These are phyloP conservation scores for Nematocida major DNA, from an alignment of 371 early-diverging fungal species.

Conservation along the genomic window DNA sequence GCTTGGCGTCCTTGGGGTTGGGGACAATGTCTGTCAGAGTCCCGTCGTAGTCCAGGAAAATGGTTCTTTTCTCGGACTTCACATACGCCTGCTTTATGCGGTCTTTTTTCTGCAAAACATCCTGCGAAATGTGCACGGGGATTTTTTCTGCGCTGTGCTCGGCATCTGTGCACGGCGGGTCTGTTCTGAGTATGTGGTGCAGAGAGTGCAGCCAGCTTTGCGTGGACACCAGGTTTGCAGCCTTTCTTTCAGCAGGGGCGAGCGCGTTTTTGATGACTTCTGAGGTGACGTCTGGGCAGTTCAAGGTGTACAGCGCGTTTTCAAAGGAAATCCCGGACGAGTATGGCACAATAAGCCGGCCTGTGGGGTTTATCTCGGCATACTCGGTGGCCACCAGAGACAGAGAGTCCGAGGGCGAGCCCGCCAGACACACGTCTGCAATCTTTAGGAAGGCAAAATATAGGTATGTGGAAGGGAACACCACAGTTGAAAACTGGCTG, in stretches of 20 bases:
- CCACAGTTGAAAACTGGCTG: neutral
- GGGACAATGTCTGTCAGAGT: slow-evolving; percentile 58
- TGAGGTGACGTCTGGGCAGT: slow-evolving; percentile 28
- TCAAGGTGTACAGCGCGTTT: slow-evolving; percentile 8
- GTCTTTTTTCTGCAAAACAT: slow-evolving; percentile 13
- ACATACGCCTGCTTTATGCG: slow-evolving; percentile 9
- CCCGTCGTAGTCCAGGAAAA: slow-evolving; percentile 65
- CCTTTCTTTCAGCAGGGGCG: neutral
- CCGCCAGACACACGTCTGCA: slow-evolving; percentile 18
- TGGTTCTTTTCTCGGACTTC: slow-evolving; percentile 9
- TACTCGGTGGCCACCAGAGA: slow-evolving; percentile 37
- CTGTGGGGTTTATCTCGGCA: neutral
- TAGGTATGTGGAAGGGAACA: slow-evolving; percentile 7
- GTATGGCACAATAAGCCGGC: slow-evolving; percentile 21
- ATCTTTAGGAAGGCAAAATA: slow-evolving; percentile 21
- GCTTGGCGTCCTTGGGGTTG: slow-evolving; percentile 57
- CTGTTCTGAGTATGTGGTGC: neutral
- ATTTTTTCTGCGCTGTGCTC: neutral
- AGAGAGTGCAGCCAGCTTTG: neutral
- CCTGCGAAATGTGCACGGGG: slow-evolving; percentile 6
- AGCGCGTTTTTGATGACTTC: slow-evolving; percentile 11
- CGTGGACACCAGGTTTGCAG: slow-evolving; percentile 4
- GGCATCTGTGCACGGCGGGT: neutral
- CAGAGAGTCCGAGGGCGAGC: slow-evolving; percentile 24
- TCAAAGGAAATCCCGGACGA: slow-evolving; percentile 27